Evolutionary conservation across 2,329 filamentous ascomycete species (phyloP).

Genomic region (Penicillium sp.): DNA sequence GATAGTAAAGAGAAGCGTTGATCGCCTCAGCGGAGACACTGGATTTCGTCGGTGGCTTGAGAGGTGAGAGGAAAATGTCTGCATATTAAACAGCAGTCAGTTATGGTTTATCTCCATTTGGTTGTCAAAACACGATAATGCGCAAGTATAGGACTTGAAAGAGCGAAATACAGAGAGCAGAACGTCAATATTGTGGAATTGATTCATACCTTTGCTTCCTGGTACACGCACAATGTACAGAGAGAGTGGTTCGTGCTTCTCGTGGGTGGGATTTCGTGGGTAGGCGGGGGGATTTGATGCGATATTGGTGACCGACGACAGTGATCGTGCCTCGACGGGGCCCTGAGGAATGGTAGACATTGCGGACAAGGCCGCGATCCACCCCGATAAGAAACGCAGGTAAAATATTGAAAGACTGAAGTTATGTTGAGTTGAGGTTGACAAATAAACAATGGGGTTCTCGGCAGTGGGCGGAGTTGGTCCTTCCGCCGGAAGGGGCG

Average conservation of each 20-base stretch:
- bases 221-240: constrained; percentile 94
- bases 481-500: not conserved
- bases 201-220: constrained; percentile 71
- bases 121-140: constrained; percentile 5
- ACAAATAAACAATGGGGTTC: constrained; percentile 22
- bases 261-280: constrained; percentile 71
- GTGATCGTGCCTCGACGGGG: constrained; percentile 74
- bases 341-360: constrained; percentile 29
- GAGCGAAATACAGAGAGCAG: not conserved
- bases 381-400: constrained; percentile 15
- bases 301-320: constrained; percentile 74
- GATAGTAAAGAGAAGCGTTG: constrained; percentile 82
- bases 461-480: constrained; percentile 18
- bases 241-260: constrained; percentile 68
- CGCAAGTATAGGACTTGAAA: not conserved
- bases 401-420: not conserved
- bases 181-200: not conserved
- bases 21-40: constrained; percentile 88
- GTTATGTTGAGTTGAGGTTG: constrained; percentile 5
- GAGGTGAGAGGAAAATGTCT: constrained; percentile 90
- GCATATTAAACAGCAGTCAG: constrained; percentile 19
- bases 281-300: constrained; percentile 86
- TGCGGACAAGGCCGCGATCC: constrained; percentile 28
- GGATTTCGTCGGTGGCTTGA: constrained; percentile 78
- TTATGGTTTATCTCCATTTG: constrained; percentile 15